Evolutionary conservation across 2,329 filamentous ascomycete species (phyloP).

Genomic region (Tolypocladium inflatum): DNA sequence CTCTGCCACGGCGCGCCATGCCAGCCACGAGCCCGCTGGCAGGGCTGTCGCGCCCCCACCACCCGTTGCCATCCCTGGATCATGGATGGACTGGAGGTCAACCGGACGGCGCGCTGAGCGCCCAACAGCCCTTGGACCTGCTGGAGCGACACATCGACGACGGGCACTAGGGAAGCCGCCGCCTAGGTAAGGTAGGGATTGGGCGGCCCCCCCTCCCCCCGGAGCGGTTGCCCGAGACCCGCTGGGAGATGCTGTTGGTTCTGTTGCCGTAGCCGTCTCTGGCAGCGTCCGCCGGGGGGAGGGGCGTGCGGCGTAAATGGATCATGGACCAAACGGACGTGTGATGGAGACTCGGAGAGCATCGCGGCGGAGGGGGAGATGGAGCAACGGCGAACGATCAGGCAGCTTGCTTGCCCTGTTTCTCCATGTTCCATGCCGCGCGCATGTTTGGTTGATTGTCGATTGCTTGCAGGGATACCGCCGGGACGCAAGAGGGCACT

Average conservation of each 20-base stretch:
- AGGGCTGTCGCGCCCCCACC: neutral
- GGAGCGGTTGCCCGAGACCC: neutral
- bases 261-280: neutral
- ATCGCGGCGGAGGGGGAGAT: neutral
- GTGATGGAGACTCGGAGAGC: neutral
- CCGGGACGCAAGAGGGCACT: neutral
- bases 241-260: neutral
- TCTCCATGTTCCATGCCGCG: neutral
- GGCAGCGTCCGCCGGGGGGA: neutral
- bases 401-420: neutral
- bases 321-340: neutral
- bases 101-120: neutral
- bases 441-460: neutral
- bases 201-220: neutral
- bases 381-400: neutral
- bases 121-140: neutral
- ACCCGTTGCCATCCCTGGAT: neutral
- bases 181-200: slow-evolving; percentile 1
- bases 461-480: neutral
- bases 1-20: neutral
- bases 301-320: neutral
- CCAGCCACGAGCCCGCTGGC: neutral
- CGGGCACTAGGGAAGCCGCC: slow-evolving; percentile 7
- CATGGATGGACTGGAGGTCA: neutral
- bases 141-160: neutral